These are phyloP conservation scores for Calonectria montana DNA, from an alignment of 2,329 filamentous ascomycete species.

Conservation along the genomic window DNA sequence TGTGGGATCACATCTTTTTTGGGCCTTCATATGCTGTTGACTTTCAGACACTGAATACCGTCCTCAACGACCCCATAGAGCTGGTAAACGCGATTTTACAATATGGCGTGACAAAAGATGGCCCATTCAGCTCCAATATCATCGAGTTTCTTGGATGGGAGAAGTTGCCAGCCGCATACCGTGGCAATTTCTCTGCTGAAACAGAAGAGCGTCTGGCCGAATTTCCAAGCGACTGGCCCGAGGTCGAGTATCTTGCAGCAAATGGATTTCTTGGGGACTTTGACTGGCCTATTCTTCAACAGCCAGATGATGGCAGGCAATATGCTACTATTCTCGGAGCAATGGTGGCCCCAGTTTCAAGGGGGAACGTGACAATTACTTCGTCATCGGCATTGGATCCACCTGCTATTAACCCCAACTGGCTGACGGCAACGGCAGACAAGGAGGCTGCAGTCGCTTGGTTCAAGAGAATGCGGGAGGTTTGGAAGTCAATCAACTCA, in stretches of 20 bases:
- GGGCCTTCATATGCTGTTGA: slow-evolving; percentile 15
- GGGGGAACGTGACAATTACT: slow-evolving; percentile 56
- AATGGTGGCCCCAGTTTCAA: slow-evolving; percentile 54
- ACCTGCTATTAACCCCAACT: slow-evolving; percentile 60
- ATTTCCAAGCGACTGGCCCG: slow-evolving; percentile 49
- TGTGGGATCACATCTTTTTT: slow-evolving; percentile 35
- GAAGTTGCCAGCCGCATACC: slow-evolving; percentile 43
- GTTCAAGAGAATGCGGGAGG: slow-evolving; percentile 35
- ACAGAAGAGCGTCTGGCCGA: slow-evolving; percentile 32
- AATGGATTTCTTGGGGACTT: neutral
- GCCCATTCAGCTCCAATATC: slow-evolving; percentile 21
- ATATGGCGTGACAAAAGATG: neutral
- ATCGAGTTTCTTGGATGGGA: slow-evolving; percentile 38
- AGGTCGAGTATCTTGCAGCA: slow-evolving; percentile 43
- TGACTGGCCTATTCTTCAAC: slow-evolving; percentile 13
- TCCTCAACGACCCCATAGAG: neutral
- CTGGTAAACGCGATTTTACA: neutral
- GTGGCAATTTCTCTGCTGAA: slow-evolving; percentile 28
- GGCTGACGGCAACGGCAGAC: slow-evolving; percentile 56
- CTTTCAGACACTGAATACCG: neutral
- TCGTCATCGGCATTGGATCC: slow-evolving; percentile 46
- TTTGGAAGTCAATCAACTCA: slow-evolving; percentile 38
- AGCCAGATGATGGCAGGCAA: slow-evolving; percentile 29
- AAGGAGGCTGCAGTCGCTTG: slow-evolving; percentile 55
- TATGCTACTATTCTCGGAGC: slow-evolving; percentile 41